Evolutionary conservation across 2,329 filamentous ascomycete species (phyloP).

Genomic region (Emergomyces pasteurianus): DNA sequence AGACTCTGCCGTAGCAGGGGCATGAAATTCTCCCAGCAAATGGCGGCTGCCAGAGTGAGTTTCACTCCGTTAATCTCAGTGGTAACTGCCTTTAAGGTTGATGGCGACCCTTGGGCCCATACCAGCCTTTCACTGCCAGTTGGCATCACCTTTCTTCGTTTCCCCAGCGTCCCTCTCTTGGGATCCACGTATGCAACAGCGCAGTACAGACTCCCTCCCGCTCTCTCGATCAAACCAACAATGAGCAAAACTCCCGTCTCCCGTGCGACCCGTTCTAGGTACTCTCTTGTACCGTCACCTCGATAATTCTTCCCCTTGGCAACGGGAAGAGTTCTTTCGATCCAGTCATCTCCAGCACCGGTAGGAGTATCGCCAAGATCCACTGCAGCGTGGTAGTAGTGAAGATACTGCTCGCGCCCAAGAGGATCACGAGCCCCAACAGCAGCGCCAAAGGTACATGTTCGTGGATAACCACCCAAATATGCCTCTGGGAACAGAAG

Average conservation of each 20-base stretch:
- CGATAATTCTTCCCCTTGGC: slow-evolving; percentile 41
- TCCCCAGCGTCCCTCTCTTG: slow-evolving; percentile 58
- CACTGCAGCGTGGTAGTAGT: slow-evolving; percentile 66
- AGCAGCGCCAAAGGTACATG: slow-evolving; percentile 61
- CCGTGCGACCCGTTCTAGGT: slow-evolving; percentile 60
- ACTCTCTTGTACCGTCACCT: slow-evolving; percentile 68
- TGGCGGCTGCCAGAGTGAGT: slow-evolving; percentile 71
- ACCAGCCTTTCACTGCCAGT: slow-evolving; percentile 73
- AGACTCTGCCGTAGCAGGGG: slow-evolving; percentile 70
- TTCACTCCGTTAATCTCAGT: slow-evolving; percentile 68
- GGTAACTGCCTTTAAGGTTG: slow-evolving; percentile 65
- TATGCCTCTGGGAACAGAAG: slow-evolving; percentile 88
- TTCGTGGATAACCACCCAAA: slow-evolving; percentile 81
- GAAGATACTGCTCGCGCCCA: slow-evolving; percentile 70
- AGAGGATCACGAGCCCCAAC: slow-evolving; percentile 56
- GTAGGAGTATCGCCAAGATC: slow-evolving; percentile 69
- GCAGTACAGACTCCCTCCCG: slow-evolving; percentile 76
- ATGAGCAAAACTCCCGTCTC: slow-evolving; percentile 75
- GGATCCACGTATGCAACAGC: slow-evolving; percentile 73
- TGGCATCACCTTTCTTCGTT: slow-evolving; percentile 86
- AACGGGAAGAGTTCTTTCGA: slow-evolving; percentile 47
- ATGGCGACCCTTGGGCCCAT: slow-evolving; percentile 76
- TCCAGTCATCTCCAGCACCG: slow-evolving; percentile 63
- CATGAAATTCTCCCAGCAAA: slow-evolving; percentile 98
- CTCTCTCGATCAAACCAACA: slow-evolving; percentile 65